phyloP scores from a whole-genome alignment of 768 basidiomycete species.

The Boletus insuetus region DNA sequence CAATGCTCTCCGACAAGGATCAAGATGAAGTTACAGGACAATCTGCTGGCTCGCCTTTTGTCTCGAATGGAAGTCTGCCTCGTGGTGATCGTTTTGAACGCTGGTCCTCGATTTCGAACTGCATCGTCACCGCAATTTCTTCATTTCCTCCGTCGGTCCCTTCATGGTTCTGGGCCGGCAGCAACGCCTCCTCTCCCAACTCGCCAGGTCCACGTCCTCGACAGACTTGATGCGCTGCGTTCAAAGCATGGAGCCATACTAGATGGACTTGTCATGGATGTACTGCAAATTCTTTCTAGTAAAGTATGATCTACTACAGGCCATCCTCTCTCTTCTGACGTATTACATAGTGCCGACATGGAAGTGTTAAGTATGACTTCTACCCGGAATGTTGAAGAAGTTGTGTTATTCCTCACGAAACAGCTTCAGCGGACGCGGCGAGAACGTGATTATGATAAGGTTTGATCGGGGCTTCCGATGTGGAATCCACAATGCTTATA shows the following conservation, averaged over 20 bases:
- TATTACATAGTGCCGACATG: constrained; percentile 72
- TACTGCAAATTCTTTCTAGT: constrained; percentile 88
- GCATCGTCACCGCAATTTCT: too few relatives aligned
- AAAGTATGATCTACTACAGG: constrained; percentile 21
- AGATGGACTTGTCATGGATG: constrained; percentile 92
- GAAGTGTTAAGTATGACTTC: constrained; percentile 95
- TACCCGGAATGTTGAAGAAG: constrained; percentile 93
- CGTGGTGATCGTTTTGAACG: too few relatives aligned
- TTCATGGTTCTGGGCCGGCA: too few relatives aligned
- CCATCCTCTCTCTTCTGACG: background rate
- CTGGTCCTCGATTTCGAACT: too few relatives aligned
- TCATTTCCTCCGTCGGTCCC: too few relatives aligned
- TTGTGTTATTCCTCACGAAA: constrained; percentile 95
- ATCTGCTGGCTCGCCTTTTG: too few relatives aligned
- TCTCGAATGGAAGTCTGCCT: too few relatives aligned
- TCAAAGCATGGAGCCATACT: constrained; percentile 85
- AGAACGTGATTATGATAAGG: constrained; percentile 92
- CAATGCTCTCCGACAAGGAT: too few relatives aligned
- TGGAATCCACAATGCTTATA: background rate
- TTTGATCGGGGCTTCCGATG: constrained; percentile 21
- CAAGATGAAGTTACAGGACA: too few relatives aligned
- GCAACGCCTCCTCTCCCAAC: too few relatives aligned
- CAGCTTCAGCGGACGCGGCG: constrained; percentile 93
- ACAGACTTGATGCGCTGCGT: constrained; percentile 80
- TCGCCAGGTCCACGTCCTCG: too few relatives aligned